Evolutionary conservation across 257 asterid genomes (phyloP), one percentile per base, ranked within the genome.

Genomic region (Rubia yunnanensis): DNA sequence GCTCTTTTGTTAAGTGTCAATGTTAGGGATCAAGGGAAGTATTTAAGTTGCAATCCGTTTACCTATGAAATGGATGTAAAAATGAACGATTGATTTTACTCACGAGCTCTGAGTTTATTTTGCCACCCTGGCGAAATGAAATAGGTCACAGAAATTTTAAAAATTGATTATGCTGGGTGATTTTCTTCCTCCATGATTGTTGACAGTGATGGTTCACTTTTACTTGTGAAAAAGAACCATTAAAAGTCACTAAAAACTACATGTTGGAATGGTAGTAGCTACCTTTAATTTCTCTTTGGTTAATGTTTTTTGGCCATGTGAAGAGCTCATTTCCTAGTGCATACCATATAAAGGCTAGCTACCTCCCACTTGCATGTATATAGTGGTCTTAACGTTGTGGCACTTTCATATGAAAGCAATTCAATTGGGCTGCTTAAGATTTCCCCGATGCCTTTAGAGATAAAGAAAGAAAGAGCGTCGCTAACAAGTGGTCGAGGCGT

Each of bases 241-340:
- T n/a, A n/a, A n/a, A n/a, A n/a, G n/a, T 39, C 48, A 39, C 48
- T 11, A 39, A 39, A n/a, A 39, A 39, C 48, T 39, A 38, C 46
- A 10, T 41, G 5, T 41, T 41, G 20, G 49, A 41, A 6, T 32
- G 6, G 36, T 32, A 32, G 36, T 41, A 13, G n/a, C 49, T 41
- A 15, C 52, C 52, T 44, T 44, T 44, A 44, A 14, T 14, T 15
- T 14, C 20, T 44, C 17, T 36, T 44, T 14, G n/a, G 20, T 44
- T 44, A 44, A 44, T 10, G 52, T 44, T 15, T 15, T 15, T 44
- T 44, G 20, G 52, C 52, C 52, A 44, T 14, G 52, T 44, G 52
- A 44, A 44, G 52, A 44, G 52, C 20, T 72, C 35, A 70, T 58
- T 70, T 63, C 72, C 65, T 59, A 57, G 74, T 6, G 22, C 14